phyloP scores from a whole-genome alignment of 257 asterid genomes.

The Solanum chilense region DNA sequence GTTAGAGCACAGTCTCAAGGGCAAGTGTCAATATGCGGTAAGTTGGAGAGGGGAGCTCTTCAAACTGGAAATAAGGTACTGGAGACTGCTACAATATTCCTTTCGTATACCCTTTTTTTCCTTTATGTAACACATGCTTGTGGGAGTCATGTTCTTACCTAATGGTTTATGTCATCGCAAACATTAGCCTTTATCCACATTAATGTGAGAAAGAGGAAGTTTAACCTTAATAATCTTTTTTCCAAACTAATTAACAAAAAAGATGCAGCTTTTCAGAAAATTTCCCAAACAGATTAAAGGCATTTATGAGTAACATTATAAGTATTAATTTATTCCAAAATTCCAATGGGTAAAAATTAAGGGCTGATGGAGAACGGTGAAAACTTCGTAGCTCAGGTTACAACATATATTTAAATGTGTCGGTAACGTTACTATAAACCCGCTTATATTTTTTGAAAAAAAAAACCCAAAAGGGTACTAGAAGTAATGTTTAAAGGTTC shows the following conservation, averaged over 20 bases:
- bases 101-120: not conserved
- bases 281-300: not conserved
- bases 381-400: not conserved
- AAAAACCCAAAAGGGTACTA: not conserved
- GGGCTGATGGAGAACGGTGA: not conserved
- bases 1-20: constrained; percentile 77
- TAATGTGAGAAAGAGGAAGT: not conserved
- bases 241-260: not conserved
- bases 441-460: not conserved
- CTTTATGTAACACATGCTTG: not conserved
- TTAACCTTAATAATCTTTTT: not conserved
- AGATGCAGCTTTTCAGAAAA: not conserved
- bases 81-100: not conserved
- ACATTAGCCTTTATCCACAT: not conserved
- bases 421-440: not conserved
- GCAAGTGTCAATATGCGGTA: constrained; percentile 68
- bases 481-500: not conserved
- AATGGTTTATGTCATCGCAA: not conserved
- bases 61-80: constrained; percentile 71
- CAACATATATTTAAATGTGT: not conserved
- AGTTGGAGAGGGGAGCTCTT: constrained; percentile 85
- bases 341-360: not conserved
- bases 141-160: not conserved
- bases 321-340: not conserved
- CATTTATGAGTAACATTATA: not conserved